Percentiles rank a stretch among this genome's conserved stretches.
Conservation (phyloP, 495 filamentous ascomycete species). For the Neurospora africana region DNA sequence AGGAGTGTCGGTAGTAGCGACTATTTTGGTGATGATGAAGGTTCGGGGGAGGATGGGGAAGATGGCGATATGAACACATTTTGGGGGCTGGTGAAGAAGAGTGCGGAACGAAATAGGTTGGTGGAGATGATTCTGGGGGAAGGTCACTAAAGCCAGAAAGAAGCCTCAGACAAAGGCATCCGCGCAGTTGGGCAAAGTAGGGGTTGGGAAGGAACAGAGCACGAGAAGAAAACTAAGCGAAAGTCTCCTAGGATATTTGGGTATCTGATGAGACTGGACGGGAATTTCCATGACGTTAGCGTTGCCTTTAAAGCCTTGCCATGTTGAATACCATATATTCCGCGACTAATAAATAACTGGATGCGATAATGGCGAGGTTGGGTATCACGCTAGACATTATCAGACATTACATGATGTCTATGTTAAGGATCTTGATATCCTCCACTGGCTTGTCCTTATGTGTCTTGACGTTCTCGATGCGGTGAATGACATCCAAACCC, state of each 20-base stretch:
- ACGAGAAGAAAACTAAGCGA: background rate
- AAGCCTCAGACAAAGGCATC: background rate
- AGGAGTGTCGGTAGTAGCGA: background rate
- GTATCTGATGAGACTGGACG: background rate
- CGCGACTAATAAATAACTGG: background rate
- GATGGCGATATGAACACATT: slow-evolving; percentile 15
- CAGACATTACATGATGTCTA: slow-evolving; percentile 36
- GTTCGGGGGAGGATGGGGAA: background rate
- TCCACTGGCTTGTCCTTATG: slow-evolving; percentile 94
- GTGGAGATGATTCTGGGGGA: slow-evolving; percentile 13
- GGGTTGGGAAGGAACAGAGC: background rate
- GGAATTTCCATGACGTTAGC: background rate
- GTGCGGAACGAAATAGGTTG: slow-evolving; percentile 17
- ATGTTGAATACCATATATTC: background rate
- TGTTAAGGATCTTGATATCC: slow-evolving; percentile 94
- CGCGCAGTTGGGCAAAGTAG: background rate
- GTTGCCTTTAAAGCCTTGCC: background rate
- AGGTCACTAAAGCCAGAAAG: background rate
- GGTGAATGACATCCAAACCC: slow-evolving; percentile 90
- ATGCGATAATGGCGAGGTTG: background rate
- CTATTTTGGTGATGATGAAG: background rate
- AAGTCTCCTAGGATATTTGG: background rate
- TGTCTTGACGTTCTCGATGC: slow-evolving; percentile 87
- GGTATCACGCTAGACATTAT: background rate
- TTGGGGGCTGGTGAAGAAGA: slow-evolving; percentile 19